These are phyloP conservation scores for Erucastrum elatum DNA, from an alignment of 345 rosid genomes.

Conservation along the genomic window DNA sequence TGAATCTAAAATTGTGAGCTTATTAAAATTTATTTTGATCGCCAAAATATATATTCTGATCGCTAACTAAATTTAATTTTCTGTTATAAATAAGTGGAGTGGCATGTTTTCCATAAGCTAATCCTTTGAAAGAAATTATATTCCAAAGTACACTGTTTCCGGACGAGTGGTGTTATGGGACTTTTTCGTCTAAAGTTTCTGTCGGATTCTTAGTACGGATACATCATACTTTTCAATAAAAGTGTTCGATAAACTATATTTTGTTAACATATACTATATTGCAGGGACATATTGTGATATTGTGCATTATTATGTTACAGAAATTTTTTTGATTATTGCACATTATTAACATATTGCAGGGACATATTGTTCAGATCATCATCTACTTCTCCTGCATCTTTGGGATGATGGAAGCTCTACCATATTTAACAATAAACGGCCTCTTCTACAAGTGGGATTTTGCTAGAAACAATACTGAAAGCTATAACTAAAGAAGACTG, in stretches of 20 bases:
- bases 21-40: neutral
- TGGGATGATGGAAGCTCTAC: neutral
- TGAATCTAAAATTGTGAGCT: neutral
- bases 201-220: conserved; percentile 27
- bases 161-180: neutral
- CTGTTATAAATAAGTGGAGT: neutral
- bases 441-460: neutral
- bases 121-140: neutral
- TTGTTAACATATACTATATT: neutral
- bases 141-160: neutral
- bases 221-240: conserved; percentile 31
- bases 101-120: neutral
- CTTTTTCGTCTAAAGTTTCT: neutral
- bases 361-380: neutral
- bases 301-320: neutral
- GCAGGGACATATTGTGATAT: neutral
- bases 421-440: neutral
- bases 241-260: neutral
- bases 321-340: neutral
- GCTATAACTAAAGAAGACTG: neutral
- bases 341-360: no score
- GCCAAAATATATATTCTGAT: neutral
- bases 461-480: neutral
- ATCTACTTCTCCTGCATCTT: neutral
- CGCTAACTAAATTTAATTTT: neutral